A percentile compares a stretch with the other conserved stretches of the same genome.
Conservation (phyloP, 192 early-diverging fungal species). For the Lunasporangiospora selenospora region DNA sequence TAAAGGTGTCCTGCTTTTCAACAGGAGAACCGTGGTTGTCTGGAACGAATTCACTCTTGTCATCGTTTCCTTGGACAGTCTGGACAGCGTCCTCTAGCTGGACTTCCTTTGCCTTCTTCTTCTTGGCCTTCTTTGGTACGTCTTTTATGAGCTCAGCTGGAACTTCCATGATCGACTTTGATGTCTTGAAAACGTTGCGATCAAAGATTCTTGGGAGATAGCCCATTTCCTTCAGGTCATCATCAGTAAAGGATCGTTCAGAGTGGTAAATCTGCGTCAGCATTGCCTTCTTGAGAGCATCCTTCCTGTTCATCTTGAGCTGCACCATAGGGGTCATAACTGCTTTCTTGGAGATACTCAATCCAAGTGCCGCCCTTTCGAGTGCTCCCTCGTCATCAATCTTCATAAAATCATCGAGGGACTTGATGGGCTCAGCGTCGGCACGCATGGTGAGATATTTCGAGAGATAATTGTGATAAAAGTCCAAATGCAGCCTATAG, state of each 20-base stretch:
- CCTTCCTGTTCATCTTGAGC: not conserved
- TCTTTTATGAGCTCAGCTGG: too few relatives aligned
- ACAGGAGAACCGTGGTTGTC: too few relatives aligned
- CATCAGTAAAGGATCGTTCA: slow-evolving; percentile 9
- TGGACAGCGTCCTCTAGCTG: too few relatives aligned
- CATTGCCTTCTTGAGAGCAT: slow-evolving; percentile 20
- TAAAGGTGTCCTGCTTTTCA: too few relatives aligned
- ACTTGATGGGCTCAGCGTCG: slow-evolving; percentile 14
- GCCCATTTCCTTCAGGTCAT: slow-evolving; percentile 20
- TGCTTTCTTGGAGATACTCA: not conserved
- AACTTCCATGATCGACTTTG: not conserved
- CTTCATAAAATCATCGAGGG: slow-evolving; percentile 12
- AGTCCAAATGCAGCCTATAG: slow-evolving; percentile 13
- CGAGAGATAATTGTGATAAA: slow-evolving; percentile 21
- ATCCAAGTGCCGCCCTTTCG: slow-evolving; percentile 6
- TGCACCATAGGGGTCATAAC: not conserved
- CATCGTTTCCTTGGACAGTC: too few relatives aligned
- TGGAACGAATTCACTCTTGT: too few relatives aligned
- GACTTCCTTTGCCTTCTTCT: too few relatives aligned
- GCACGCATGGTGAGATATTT: slow-evolving; percentile 5
- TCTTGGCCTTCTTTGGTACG: too few relatives aligned
- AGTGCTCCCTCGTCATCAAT: slow-evolving; percentile 4
- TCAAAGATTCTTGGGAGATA: slow-evolving; percentile 28
- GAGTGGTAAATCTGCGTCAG: slow-evolving; percentile 20
- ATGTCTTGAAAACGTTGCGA: not conserved